Evolutionary conservation across 2,329 filamentous ascomycete genomes (phyloP).

Genomic region (Penicillium capsulatum): DNA sequence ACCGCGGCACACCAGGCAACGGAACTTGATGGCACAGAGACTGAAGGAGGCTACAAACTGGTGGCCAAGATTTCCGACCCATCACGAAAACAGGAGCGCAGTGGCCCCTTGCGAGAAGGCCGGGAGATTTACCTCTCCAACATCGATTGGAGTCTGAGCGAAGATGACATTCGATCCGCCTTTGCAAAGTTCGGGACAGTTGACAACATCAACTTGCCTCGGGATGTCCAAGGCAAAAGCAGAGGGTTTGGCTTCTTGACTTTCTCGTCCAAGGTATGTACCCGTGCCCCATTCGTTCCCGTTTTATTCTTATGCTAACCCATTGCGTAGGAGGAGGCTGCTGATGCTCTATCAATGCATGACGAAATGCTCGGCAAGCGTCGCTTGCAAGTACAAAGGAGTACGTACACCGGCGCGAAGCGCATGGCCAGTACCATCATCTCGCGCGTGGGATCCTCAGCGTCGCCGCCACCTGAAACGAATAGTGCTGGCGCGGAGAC

Average conservation of each 20-base stretch:
- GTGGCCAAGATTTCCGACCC: slow-evolving; percentile 83
- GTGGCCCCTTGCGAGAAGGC: slow-evolving; percentile 78
- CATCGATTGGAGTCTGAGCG: slow-evolving; percentile 58
- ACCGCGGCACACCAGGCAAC: slow-evolving; percentile 68
- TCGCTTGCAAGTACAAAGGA: slow-evolving; percentile 61
- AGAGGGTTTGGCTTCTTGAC: slow-evolving; percentile 78
- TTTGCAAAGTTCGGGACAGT: slow-evolving; percentile 75
- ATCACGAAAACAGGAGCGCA: slow-evolving; percentile 67
- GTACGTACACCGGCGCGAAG: slow-evolving; percentile 43
- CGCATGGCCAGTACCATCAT: slow-evolving; percentile 45
- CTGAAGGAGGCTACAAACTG: slow-evolving; percentile 67
- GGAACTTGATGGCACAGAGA: slow-evolving; percentile 63
- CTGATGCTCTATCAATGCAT: slow-evolving; percentile 64
- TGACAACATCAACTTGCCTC: slow-evolving; percentile 66
- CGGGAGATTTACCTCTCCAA: slow-evolving; percentile 78
- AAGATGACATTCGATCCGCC: slow-evolving; percentile 64
- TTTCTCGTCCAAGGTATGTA: slow-evolving; percentile 59
- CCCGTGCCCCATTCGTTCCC: not conserved
- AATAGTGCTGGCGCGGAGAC: slow-evolving; percentile 36
- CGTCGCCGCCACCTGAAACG: slow-evolving; percentile 35
- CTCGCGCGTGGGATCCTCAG: slow-evolving; percentile 34
- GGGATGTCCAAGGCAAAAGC: slow-evolving; percentile 62
- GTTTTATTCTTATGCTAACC: slow-evolving; percentile 9
- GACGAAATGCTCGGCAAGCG: slow-evolving; percentile 65
- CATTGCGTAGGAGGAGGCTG: slow-evolving; percentile 54